Base-by-base conservation (phyloP, 352 stramenopile genomes). In the Pythium vanterpoolii region DNA sequence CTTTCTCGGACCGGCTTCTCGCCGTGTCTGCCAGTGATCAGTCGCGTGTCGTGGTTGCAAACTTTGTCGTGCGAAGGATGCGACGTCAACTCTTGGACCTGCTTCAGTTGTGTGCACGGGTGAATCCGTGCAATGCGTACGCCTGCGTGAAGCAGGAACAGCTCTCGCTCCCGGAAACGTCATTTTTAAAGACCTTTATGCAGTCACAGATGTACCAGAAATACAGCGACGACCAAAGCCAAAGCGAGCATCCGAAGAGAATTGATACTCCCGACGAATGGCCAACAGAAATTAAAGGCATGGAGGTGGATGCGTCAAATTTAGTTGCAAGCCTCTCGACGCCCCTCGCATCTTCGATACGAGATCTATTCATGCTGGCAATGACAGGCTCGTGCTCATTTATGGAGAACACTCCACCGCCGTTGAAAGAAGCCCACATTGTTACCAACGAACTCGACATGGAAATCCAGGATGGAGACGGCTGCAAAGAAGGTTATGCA, bases 171-270 rank as follows among this genome's bases (percentile, higher is more conserved):
- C 64, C 54, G 11, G 62, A 69, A 40, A 69, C 54, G 11, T 38
- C 64, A 5, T 69, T 69, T n/a, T 42, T 69, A 13, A 69, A 64
- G 39, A 38, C 54, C 1, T 69, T 69, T 49, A 69, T 69, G 62
- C 62, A 69, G 48, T 69, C 62, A 4, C 62, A 69, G 24, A 69
- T 69, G 49, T 69, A 69, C 43, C 62, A 69, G 27, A 69, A 64
- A 43, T 69, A 69, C 42, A 60, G 36, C 23, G 62, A 69, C 38
- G 62, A 69, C 18, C 31, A 64, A 19, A 13, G 18, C 14, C 34
- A 13, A n/a, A 42, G 14, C 13, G 34, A 42, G 34, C 34, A 11
- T 13, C 34, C 14, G 14, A 13, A 42, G 14, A 13, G 5, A 42
- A 42, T 7, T 18, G 13, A 42, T 42, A 42, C 14, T 18, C 34